phyloP scores from a whole-genome alignment of 176 grass and related monocot species.

The Bonia amplexicaulis region DNA sequence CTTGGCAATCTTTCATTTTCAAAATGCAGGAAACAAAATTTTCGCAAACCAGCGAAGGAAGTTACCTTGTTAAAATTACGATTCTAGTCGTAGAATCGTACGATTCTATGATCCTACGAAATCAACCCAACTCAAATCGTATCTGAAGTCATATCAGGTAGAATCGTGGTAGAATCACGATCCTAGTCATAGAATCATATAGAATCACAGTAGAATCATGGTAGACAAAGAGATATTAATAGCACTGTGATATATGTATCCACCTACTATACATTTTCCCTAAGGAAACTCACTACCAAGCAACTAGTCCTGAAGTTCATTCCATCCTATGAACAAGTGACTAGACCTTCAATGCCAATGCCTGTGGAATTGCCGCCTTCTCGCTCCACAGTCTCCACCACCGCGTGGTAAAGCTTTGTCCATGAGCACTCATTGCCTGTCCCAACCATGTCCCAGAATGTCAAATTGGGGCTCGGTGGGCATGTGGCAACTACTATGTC shows the following conservation, averaged over 20 bases:
- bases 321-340: slow-evolving; percentile 70
- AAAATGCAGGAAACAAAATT: neutral
- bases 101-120: too few species aligned
- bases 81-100: too few species aligned
- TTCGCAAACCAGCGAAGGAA: neutral
- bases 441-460: slow-evolving; percentile 51
- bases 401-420: slow-evolving; percentile 73
- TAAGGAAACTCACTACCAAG: slow-evolving; percentile 30
- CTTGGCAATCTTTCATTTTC: neutral
- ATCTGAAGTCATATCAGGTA: too few species aligned
- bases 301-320: slow-evolving; percentile 25
- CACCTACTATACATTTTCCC: slow-evolving; percentile 46
- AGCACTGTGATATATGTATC: slow-evolving; percentile 14
- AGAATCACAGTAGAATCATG: too few species aligned
- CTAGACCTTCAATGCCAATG: slow-evolving; percentile 50
- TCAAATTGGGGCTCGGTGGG: slow-evolving; percentile 60
- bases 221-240: neutral
- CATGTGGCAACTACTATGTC: slow-evolving; percentile 66
- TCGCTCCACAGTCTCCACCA: slow-evolving; percentile 63
- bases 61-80: too few species aligned
- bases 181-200: accelerated
- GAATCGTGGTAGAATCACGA: too few species aligned
- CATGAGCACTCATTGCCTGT: slow-evolving; percentile 59
- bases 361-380: slow-evolving; percentile 4
- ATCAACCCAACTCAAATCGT: too few species aligned